phyloP scores from a whole-genome alignment of 2,329 filamentous ascomycete species.

The Trichoderma pleuroti region DNA sequence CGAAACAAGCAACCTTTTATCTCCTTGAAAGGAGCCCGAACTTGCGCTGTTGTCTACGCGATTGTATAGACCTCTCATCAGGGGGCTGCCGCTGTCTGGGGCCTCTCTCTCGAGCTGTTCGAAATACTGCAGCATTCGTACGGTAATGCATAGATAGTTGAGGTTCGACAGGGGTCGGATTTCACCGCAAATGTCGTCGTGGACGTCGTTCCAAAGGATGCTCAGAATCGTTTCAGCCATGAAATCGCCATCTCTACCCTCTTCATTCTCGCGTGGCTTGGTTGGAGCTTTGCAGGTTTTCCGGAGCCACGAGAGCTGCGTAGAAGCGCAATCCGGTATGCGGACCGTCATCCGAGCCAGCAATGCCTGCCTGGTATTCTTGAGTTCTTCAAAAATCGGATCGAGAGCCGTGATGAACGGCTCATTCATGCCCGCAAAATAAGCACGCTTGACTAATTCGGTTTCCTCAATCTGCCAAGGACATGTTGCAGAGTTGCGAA shows the following conservation, averaged over 20 bases:
- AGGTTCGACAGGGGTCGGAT: background rate
- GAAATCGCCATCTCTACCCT: background rate
- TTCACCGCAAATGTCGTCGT: background rate
- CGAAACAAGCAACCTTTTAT: background rate
- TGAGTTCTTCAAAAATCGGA: background rate
- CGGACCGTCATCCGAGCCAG: background rate
- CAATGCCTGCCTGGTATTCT: background rate
- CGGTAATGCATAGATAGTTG: background rate
- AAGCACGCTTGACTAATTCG: background rate
- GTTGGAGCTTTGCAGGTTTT: background rate
- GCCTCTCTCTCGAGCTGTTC: background rate
- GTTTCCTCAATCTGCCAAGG: background rate
- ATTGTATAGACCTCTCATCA: background rate
- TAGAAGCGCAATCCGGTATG: background rate
- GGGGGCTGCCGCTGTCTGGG: background rate
- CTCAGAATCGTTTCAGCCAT: background rate
- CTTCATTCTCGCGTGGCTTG: background rate
- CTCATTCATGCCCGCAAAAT: background rate
- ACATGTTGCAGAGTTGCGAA: constrained; percentile 28
- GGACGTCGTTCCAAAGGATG: background rate
- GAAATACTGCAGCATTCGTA: background rate
- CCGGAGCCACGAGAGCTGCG: background rate
- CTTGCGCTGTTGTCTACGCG: no score
- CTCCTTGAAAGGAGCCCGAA: background rate
- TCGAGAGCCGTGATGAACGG: background rate